A percentile compares a stretch with the other conserved stretches of the same genome.
phyloP scores from a whole-genome alignment of 2,329 filamentous ascomycete genomes.

The Zymoseptoria pseudotritici region DNA sequence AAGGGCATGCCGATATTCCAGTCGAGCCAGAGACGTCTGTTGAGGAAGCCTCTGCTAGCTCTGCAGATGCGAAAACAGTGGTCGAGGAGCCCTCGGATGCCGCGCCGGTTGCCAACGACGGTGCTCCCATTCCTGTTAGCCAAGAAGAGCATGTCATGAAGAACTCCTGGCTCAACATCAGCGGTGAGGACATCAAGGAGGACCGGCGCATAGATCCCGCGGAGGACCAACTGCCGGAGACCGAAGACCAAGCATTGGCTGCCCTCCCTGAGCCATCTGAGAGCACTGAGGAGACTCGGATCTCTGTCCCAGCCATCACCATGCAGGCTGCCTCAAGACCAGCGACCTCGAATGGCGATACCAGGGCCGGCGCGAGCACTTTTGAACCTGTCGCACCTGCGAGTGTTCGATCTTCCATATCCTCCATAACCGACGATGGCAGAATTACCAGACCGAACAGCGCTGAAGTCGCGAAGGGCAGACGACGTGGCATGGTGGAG shows the following conservation, averaged over 20 bases:
- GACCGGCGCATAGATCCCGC: neutral
- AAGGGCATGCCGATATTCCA: neutral
- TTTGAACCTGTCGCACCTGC: neutral
- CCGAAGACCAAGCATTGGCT: neutral
- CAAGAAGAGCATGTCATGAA: neutral
- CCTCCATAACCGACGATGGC: neutral
- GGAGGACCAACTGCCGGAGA: neutral
- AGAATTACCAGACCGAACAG: conserved; percentile 8
- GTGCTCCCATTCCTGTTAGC: neutral
- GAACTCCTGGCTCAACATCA: neutral
- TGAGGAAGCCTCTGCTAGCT: neutral
- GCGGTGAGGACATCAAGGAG: neutral
- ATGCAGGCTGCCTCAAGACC: conserved; percentile 18
- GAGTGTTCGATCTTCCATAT: neutral
- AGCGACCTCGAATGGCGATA: conserved; percentile 2
- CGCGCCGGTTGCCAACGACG: neutral
- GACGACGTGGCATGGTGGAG: conserved; percentile 32
- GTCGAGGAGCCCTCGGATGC: neutral
- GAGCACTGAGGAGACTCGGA: neutral
- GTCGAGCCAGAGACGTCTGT: neutral
- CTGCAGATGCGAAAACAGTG: neutral
- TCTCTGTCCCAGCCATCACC: conserved; percentile 9
- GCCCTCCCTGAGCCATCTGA: neutral
- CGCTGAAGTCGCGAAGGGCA: conserved; percentile 31
- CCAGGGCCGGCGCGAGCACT: neutral